These are phyloP conservation scores for Pascua sp. DNA, from an alignment of 1,284 basidiomycete genomes.

Conservation along the genomic window DNA sequence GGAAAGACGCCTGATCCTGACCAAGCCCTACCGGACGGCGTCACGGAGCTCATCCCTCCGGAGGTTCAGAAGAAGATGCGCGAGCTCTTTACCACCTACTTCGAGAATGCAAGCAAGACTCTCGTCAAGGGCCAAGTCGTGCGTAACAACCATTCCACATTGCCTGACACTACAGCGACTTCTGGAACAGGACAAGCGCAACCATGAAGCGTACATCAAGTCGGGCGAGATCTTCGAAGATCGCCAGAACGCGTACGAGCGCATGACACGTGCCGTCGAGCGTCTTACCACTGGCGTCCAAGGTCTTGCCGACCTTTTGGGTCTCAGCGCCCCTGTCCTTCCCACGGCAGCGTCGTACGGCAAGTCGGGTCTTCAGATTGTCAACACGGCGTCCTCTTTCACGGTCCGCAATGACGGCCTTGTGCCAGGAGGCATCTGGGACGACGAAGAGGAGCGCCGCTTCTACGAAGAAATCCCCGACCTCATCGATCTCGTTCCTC, in stretches of 20 bases:
- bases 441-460: slow-evolving; percentile 91
- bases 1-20: background rate
- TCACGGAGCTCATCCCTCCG: slow-evolving; percentile 69
- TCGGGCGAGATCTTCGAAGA: slow-evolving; percentile 99
- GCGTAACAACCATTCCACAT: slow-evolving; percentile 25
- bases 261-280: slow-evolving; percentile 93
- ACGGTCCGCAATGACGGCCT: slow-evolving; percentile 58
- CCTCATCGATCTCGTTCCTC: slow-evolving; percentile 85
- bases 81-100: slow-evolving; percentile 89
- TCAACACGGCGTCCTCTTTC: slow-evolving; percentile 51
- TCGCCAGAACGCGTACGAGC: slow-evolving; percentile 95
- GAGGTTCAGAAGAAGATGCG: slow-evolving; percentile 84
- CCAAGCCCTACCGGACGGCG: slow-evolving; percentile 53
- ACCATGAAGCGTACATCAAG: slow-evolving; percentile 97
- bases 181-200: slow-evolving; percentile 92
- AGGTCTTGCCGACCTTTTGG: slow-evolving; percentile 82
- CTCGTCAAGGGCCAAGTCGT: slow-evolving; percentile 87
- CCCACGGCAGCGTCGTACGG: slow-evolving; percentile 62
- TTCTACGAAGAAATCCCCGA: slow-evolving; percentile 95
- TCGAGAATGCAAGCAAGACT: slow-evolving; percentile 85
- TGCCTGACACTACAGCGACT: slow-evolving; percentile 60
- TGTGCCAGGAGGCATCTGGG: slow-evolving; percentile 80
- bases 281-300: slow-evolving; percentile 81
- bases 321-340: slow-evolving; percentile 72
- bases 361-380: slow-evolving; percentile 51